Percentiles rank a stretch among this genome's conserved stretches.
Evolutionary conservation across 176 grass and related monocot species (phyloP).

Genomic region (Puccinellia tenuiflora): DNA sequence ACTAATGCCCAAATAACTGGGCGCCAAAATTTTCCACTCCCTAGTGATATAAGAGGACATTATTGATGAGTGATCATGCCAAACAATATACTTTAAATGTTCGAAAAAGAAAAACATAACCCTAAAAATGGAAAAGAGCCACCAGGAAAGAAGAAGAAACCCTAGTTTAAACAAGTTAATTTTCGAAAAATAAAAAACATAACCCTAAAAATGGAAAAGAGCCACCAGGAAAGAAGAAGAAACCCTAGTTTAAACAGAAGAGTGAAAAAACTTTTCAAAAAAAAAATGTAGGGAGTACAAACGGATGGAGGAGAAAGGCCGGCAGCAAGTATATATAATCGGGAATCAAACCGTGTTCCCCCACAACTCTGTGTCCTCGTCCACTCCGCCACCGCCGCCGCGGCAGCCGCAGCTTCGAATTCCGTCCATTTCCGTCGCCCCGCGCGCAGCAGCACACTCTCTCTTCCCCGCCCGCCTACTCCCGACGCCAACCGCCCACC

Average conservation of each 20-base stretch:
- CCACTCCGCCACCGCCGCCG: background rate
- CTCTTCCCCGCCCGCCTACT: background rate
- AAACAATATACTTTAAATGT: no score
- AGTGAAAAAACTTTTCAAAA: background rate
- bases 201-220: background rate
- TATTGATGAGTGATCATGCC: no score
- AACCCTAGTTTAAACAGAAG: background rate
- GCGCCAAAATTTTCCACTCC: no score
- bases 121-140: background rate
- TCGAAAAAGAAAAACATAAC: background rate
- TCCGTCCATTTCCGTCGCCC: background rate
- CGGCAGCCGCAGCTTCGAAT: background rate
- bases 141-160: background rate
- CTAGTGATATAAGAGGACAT: no score
- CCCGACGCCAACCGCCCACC: background rate
- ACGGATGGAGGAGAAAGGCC: background rate
- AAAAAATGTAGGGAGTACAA: background rate
- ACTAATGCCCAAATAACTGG: no score
- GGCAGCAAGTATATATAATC: background rate
- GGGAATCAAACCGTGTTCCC: background rate
- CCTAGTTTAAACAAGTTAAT: no score
- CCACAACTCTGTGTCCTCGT: background rate
- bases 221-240: background rate
- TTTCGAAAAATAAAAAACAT: background rate
- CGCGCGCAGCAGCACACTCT: background rate